Evolutionary conservation across 768 basidiomycete species (phyloP).

Genomic region (Pholiota microspora): DNA sequence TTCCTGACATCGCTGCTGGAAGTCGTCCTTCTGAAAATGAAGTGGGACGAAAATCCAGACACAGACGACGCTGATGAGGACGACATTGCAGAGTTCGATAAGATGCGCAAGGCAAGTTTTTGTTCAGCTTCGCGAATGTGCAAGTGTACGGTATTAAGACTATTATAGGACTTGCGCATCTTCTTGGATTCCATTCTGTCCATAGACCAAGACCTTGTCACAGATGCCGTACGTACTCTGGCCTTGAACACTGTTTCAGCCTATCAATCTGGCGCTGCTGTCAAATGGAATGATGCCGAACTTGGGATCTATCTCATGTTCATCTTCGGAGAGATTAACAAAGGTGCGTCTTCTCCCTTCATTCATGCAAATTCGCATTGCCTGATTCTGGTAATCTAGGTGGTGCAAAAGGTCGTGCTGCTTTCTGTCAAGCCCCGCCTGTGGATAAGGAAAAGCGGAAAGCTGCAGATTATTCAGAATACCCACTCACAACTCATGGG

Average conservation of each 20-base stretch:
- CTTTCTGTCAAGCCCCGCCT: conserved; percentile 78
- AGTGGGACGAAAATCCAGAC: conserved; percentile 82
- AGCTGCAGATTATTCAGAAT: conserved; percentile 70
- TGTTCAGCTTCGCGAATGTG: background rate
- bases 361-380: too few relatives aligned
- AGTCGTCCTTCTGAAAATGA: conserved; percentile 83
- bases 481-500: conserved; percentile 86
- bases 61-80: conserved; percentile 88
- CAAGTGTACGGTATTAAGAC: conserved; percentile 13
- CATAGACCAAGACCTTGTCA: conserved; percentile 85
- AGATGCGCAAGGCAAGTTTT: conserved; percentile 71
- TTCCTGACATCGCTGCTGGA: conserved; percentile 80
- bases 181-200: conserved; percentile 86
- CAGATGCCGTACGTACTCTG: conserved; percentile 68
- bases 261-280: conserved; percentile 55
- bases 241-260: conserved; percentile 74
- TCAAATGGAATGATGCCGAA: conserved; percentile 94
- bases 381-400: conserved; percentile 34
- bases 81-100: conserved; percentile 77
- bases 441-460: conserved; percentile 68
- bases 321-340: conserved; percentile 91
- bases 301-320: conserved; percentile 91
- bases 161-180: conserved; percentile 70
- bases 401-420: conserved; percentile 77
- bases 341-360: conserved; percentile 72